phyloP scores from a whole-genome alignment of 305 asterid genomes.

The Solanum chacoense region DNA sequence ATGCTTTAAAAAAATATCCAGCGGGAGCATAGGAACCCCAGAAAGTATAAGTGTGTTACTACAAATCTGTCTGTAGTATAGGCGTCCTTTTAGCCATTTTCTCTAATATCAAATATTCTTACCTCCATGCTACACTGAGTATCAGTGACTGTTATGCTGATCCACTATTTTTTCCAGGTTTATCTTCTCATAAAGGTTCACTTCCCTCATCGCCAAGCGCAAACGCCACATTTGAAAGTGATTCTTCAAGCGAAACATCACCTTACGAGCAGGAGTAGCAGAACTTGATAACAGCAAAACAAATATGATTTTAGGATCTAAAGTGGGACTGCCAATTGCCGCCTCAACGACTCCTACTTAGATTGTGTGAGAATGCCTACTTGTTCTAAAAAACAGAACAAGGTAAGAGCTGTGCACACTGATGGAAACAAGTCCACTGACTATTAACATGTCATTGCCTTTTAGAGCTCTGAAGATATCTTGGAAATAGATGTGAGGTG shows the following conservation, averaged over 20 bases:
- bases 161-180: neutral
- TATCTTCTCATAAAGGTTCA: slow-evolving; percentile 26
- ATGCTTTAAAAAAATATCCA: neutral
- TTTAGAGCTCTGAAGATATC: neutral
- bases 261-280: slow-evolving; percentile 53
- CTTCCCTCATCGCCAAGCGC: slow-evolving; percentile 66
- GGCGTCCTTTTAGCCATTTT: neutral
- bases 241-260: slow-evolving; percentile 85
- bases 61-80: neutral
- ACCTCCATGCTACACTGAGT: neutral
- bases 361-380: neutral
- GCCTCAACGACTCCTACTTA: neutral
- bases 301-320: neutral
- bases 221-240: slow-evolving; percentile 58
- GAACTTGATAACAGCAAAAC: neutral
- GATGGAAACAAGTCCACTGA: neutral
- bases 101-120: neutral
- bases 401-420: neutral
- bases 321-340: neutral
- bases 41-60: neutral
- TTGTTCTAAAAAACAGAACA: neutral
- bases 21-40: neutral
- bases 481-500: neutral
- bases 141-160: neutral
- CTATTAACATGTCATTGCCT: neutral